Percentiles rank a stretch among this genome's conserved stretches.
Conservation (phyloP, 225 moss, liverwort and hornwort species). For the Climacium dendroides region DNA sequence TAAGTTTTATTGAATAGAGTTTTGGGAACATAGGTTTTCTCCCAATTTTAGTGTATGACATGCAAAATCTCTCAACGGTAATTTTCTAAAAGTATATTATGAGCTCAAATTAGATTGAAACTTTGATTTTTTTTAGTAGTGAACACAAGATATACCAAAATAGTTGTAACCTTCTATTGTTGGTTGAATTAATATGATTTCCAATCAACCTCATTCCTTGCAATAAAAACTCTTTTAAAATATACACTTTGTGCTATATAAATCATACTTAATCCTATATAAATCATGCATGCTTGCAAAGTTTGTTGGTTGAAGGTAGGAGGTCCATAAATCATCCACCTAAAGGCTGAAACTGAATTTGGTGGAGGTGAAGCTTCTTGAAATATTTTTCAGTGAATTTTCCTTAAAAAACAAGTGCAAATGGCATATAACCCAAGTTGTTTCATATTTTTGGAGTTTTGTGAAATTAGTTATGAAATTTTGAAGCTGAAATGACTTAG, state of each 20-base stretch:
- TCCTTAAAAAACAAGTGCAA: too few relatives aligned
- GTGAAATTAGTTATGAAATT: too few relatives aligned
- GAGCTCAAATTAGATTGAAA: background rate
- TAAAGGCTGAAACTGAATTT: too few relatives aligned
- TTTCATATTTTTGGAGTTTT: too few relatives aligned
- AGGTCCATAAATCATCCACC: too few relatives aligned
- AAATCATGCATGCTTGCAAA: background rate
- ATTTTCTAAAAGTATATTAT: background rate
- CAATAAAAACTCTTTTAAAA: background rate
- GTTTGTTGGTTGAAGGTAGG: background rate
- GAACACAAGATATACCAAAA: background rate
- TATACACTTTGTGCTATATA: background rate
- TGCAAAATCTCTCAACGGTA: background rate
- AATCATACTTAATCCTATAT: too few relatives aligned
- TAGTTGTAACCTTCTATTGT: background rate
- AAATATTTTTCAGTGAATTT: too few relatives aligned
- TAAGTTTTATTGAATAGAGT: accelerated
- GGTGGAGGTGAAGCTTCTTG: too few relatives aligned
- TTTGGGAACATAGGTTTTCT: accelerated
- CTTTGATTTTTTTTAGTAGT: background rate
- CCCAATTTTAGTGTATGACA: background rate
- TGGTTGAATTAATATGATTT: background rate
- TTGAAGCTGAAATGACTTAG: too few relatives aligned
- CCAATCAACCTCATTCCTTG: background rate
- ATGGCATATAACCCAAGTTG: too few relatives aligned